Evolutionary conservation across 2,329 filamentous ascomycete species (phyloP).

Genomic region (Pseudogymnoascus sp.): DNA sequence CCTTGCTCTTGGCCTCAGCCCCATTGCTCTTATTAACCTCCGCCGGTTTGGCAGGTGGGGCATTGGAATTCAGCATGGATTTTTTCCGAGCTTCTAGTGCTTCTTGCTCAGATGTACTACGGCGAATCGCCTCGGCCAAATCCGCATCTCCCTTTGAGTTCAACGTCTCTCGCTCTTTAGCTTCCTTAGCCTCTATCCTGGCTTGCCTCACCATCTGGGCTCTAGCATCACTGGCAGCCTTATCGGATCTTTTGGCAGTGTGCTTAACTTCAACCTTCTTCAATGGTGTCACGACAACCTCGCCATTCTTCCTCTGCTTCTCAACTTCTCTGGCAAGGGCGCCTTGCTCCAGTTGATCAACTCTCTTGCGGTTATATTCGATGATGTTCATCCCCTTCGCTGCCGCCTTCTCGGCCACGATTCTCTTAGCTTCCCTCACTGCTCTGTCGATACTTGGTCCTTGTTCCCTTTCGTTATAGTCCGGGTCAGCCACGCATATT

Average conservation of each 20-base stretch:
- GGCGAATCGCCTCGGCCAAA: constrained; percentile 18
- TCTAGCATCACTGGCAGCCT: not conserved
- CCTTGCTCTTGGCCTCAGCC: not conserved
- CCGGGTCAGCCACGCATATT: constrained; percentile 52
- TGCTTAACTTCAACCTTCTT: not conserved
- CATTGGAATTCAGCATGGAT: not conserved
- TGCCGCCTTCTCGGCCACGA: not conserved
- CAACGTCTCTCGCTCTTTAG: constrained; percentile 21
- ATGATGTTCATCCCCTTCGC: not conserved
- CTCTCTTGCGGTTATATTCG: not conserved
- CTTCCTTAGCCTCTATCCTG: constrained; percentile 23
- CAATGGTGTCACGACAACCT: not conserved
- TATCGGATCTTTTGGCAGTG: not conserved
- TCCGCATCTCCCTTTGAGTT: constrained; percentile 26
- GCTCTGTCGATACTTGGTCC: constrained; percentile 19
- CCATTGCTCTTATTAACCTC: not conserved
- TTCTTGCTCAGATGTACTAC: not conserved
- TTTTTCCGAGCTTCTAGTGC: not conserved
- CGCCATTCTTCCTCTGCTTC: not conserved
- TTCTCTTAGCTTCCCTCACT: constrained; percentile 13
- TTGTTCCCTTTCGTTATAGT: constrained; percentile 40
- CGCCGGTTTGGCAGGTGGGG: not conserved
- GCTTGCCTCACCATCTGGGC: not conserved
- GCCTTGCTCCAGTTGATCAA: not conserved
- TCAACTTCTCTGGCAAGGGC: not conserved